Evolutionary conservation across 345 rosid species (phyloP), one percentile per base, ranked within the genome.

Genomic region (Eucalyptus erythrocorys): DNA sequence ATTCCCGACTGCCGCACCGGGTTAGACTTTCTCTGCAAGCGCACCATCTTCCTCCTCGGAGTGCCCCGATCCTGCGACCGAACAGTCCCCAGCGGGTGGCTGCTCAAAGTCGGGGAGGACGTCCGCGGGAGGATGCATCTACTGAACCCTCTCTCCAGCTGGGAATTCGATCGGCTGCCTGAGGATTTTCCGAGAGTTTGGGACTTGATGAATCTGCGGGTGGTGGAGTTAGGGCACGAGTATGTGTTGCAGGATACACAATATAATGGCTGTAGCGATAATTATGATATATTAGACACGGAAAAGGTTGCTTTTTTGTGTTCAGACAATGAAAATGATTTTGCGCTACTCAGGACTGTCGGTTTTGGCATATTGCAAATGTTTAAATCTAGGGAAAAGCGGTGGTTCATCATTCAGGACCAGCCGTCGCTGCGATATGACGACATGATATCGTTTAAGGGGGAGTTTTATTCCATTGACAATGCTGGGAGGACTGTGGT

Each of bases 361-460:
- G 92, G 93, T 43, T 94, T 97, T 45, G 99, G 99, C 81, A 94
- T 92, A 76, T 93, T 98, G 90, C 98, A 97, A 14, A 91, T 97
- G 88, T 95, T 91, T 88, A 97, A 85, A 87, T 92, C 95, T 89
- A 94, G 92, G 64, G 93, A 94, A 47, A 91, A 93, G 50, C 91
- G 79, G 5, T 97, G 99, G 99, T 92, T 90, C 57, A 92, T 94
- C 34, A 92, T 95, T 48, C 90, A 87, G 19, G 96, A 96, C 82
- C 96, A 95, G 98, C 92, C 94, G 14, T 96, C 96, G 50, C 97
- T 96, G n/a, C n/a, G n/a, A 51, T 98, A 92, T 17, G 97, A 97
- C 90, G 99, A 95, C 89, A 96, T 97, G 86, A 91, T 95, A 82
- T 90, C 93, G 59, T 93, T 90, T 50, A 87, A 91, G 80, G 98